These are phyloP conservation scores for Aspergillus novofumigatus DNA, from an alignment of 2,329 filamentous ascomycete genomes.

Conservation along the genomic window DNA sequence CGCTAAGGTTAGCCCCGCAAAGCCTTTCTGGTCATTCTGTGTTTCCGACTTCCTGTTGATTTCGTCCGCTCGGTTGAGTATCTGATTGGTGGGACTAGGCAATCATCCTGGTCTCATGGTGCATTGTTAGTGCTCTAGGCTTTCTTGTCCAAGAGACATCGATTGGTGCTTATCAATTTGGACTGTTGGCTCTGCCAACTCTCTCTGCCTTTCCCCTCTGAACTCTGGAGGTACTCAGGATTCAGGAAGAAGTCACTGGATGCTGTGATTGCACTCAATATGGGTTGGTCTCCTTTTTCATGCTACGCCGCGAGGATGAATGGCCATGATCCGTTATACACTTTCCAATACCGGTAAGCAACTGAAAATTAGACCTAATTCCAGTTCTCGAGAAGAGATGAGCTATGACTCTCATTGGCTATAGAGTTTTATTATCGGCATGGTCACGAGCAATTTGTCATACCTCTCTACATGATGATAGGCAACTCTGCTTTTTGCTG, in stretches of 20 bases:
- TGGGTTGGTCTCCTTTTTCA: background rate
- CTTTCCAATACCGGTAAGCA: conserved; percentile 10
- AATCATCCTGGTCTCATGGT: background rate
- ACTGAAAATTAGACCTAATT: background rate
- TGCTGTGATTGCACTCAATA: background rate
- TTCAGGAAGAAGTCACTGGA: background rate
- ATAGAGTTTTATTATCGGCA: background rate
- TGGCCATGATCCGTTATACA: conserved; percentile 2
- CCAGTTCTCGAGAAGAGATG: background rate
- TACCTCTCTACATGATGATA: background rate
- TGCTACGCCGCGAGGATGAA: background rate
- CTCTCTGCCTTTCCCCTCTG: background rate
- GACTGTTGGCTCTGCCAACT: background rate
- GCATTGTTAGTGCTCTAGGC: background rate
- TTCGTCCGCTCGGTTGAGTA: background rate
- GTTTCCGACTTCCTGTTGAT: background rate
- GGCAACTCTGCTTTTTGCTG: background rate
- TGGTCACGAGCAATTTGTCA: background rate
- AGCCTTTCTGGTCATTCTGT: background rate
- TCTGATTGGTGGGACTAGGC: background rate
- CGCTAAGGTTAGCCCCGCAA: conserved; percentile 12
- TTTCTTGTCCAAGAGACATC: background rate
- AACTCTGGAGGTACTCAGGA: background rate
- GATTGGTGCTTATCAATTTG: background rate
- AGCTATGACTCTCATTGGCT: background rate